phyloP scores from a whole-genome alignment of 2,329 filamentous ascomycete genomes.

The Aspergillus unguis region DNA sequence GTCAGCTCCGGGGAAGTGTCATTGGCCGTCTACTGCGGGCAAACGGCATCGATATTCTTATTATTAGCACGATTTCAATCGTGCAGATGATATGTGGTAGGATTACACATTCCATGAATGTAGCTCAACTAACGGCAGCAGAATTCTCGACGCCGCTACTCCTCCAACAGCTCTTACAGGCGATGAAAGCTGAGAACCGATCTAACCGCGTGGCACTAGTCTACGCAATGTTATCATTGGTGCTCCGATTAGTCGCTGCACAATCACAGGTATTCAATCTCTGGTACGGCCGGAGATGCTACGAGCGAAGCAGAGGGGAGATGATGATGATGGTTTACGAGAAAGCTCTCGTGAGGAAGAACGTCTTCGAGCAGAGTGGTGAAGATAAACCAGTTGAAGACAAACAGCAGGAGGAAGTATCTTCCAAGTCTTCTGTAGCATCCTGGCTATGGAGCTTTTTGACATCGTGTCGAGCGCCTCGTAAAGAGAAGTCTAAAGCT shows the following conservation, averaged over 20 bases:
- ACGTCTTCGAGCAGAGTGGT: conserved; percentile 40
- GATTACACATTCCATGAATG: conserved; percentile 13
- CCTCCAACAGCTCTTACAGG: conserved; percentile 66
- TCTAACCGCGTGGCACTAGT: conserved; percentile 58
- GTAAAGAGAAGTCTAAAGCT: conserved; percentile 40
- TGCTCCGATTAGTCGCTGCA: conserved; percentile 58
- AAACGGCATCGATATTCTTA: conserved; percentile 74
- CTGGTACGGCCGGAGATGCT: conserved; percentile 81
- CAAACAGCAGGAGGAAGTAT: conserved; percentile 11
- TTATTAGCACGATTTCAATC: conserved; percentile 63
- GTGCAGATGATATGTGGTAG: conserved; percentile 58
- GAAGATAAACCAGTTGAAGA: conserved; percentile 26
- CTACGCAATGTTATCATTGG: conserved; percentile 62
- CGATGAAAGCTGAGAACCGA: conserved; percentile 56
- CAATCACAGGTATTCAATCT: conserved; percentile 67
- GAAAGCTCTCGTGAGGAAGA: conserved; percentile 69
- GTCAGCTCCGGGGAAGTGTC: conserved; percentile 69
- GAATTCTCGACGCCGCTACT: conserved; percentile 63
- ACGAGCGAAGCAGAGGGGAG: conserved; percentile 80
- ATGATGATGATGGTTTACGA: conserved; percentile 82
- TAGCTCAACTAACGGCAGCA: conserved; percentile 13
- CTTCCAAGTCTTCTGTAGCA: conserved; percentile 16
- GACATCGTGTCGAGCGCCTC: conserved; percentile 22
- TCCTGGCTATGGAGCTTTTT: conserved; percentile 27
- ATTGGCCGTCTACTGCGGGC: conserved; percentile 66